Conservation (phyloP, 1,139 yeast genomes). For the Saccharomycopsis phalli region DNA sequence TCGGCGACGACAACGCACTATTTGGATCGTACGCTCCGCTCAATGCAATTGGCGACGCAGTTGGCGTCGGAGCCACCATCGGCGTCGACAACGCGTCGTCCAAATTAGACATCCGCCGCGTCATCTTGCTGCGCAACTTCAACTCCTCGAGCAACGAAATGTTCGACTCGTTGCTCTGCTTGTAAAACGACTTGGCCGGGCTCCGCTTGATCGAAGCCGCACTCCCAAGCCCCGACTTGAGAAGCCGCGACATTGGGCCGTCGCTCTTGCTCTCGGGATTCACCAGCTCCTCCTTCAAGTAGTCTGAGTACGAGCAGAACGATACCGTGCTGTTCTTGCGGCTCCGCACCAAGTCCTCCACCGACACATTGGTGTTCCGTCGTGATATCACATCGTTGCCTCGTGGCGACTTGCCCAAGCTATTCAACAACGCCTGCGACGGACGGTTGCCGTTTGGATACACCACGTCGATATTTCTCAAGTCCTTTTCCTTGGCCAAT, state of each 20-base stretch:
- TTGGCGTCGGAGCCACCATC: slow-evolving; percentile 8
- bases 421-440: slow-evolving; percentile 2
- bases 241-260: slow-evolving; percentile 9
- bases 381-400: not conserved
- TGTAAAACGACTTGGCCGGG: slow-evolving; percentile 7
- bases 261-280: slow-evolving; percentile 2
- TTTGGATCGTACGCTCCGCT: slow-evolving; percentile 1
- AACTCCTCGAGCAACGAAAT: slow-evolving; percentile 14
- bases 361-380: slow-evolving; percentile 12
- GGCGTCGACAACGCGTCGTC: slow-evolving; percentile 7
- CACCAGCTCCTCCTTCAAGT: slow-evolving; percentile 13
- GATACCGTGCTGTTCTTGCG: slow-evolving; percentile 12
- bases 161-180: slow-evolving; percentile 11
- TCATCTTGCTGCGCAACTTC: slow-evolving; percentile 11
- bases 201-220: slow-evolving; percentile 1
- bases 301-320: slow-evolving; percentile 18
- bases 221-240: not conserved
- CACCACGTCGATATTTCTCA: slow-evolving; percentile 37
- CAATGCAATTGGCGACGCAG: slow-evolving; percentile 14
- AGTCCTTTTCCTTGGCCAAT: slow-evolving; percentile 68
- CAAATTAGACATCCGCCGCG: slow-evolving; percentile 13
- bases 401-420: not conserved
- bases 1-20: slow-evolving; percentile 18
- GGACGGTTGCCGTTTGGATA: slow-evolving; percentile 2
- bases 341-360: slow-evolving; percentile 19